Percentiles rank a stretch among this genome's conserved stretches.
phyloP scores from a whole-genome alignment of 352 stramenopile genomes.

The Phytophthora cryptogea region DNA sequence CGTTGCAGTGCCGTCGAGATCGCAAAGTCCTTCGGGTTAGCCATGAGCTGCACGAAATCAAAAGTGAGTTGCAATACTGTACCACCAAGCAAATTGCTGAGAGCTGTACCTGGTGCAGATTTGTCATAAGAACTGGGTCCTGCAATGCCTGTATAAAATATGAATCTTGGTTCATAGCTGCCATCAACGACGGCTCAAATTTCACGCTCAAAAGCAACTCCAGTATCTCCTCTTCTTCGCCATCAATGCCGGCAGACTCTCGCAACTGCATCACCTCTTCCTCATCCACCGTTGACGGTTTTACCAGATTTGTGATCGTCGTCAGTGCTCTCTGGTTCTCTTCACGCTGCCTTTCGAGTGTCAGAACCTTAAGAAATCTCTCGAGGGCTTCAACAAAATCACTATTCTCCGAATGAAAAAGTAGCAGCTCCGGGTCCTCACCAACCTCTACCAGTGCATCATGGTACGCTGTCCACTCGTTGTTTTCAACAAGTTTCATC shows the following conservation, averaged over 20 bases:
- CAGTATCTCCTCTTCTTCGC: constrained; percentile 38
- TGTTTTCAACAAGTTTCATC: constrained; percentile 26
- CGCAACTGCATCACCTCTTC: constrained; percentile 16
- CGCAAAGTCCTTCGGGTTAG: constrained; percentile 49
- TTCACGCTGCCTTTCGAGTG: constrained; percentile 26
- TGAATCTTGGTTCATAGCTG: constrained; percentile 58
- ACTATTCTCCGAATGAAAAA: constrained; percentile 67
- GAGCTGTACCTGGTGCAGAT: constrained; percentile 59
- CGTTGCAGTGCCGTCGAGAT: constrained; percentile 36
- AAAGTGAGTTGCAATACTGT: constrained; percentile 3
- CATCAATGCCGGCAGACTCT: not conserved
- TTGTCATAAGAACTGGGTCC: constrained; percentile 54
- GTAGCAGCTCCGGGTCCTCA: constrained; percentile 67
- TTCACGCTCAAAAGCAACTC: constrained; percentile 52
- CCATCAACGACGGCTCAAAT: constrained; percentile 54
- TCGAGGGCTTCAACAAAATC: constrained; percentile 41
- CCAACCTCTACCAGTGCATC: constrained; percentile 61
- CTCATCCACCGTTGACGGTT: constrained; percentile 21
- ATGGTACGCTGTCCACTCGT: constrained; percentile 37
- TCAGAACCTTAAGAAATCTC: constrained; percentile 40
- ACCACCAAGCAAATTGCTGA: not conserved
- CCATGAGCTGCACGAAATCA: constrained; percentile 50
- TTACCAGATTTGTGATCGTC: constrained; percentile 28
- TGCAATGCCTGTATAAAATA: constrained; percentile 63
- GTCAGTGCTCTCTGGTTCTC: constrained; percentile 21